These are phyloP conservation scores for Boletellus sp. DNA, from an alignment of 768 basidiomycete species.

Conservation along the genomic window DNA sequence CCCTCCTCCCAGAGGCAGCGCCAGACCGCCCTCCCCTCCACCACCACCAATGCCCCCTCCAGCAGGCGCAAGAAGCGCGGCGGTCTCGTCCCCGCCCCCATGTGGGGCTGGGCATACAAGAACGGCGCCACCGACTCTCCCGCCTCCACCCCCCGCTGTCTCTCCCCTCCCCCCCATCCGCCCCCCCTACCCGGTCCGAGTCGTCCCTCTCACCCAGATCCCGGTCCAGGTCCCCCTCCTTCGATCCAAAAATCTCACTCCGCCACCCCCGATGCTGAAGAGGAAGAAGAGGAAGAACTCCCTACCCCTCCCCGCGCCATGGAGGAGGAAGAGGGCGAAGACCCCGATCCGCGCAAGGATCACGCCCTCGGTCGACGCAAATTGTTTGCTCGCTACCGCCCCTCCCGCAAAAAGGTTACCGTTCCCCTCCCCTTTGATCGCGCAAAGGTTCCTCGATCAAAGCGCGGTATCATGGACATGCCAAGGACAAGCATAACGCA, in stretches of 20 bases:
- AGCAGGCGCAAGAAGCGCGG: slow-evolving; percentile 51
- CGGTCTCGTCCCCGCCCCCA: slow-evolving; percentile 70
- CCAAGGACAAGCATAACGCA: not conserved
- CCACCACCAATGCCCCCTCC: slow-evolving; percentile 8
- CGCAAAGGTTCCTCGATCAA: slow-evolving; percentile 16
- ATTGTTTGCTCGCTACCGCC: not conserved
- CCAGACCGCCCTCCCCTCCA: not conserved
- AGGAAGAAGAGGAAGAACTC: slow-evolving; percentile 41
- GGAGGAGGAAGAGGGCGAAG: slow-evolving; percentile 61
- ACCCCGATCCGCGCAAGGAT: slow-evolving; percentile 23
- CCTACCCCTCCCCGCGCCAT: slow-evolving; percentile 48
- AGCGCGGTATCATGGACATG: slow-evolving; percentile 4
- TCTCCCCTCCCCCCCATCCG: not conserved
- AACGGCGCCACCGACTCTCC: slow-evolving; percentile 28
- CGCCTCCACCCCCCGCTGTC: slow-evolving; percentile 2
- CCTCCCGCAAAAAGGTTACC: slow-evolving; percentile 8
- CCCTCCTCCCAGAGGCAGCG: slow-evolving; percentile 15
- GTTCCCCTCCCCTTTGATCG: slow-evolving; percentile 19
- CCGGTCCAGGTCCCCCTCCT: not conserved
- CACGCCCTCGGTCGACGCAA: slow-evolving; percentile 4
- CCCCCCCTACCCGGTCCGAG: slow-evolving; percentile 5
- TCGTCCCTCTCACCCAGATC: slow-evolving; percentile 3
- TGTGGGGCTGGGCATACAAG: slow-evolving; percentile 84
- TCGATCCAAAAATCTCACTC: slow-evolving; percentile 5
- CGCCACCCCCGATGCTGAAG: slow-evolving; percentile 31